Conservation (phyloP, 139 green algal genomes). For the Protoeuglena noctilucae region DNA sequence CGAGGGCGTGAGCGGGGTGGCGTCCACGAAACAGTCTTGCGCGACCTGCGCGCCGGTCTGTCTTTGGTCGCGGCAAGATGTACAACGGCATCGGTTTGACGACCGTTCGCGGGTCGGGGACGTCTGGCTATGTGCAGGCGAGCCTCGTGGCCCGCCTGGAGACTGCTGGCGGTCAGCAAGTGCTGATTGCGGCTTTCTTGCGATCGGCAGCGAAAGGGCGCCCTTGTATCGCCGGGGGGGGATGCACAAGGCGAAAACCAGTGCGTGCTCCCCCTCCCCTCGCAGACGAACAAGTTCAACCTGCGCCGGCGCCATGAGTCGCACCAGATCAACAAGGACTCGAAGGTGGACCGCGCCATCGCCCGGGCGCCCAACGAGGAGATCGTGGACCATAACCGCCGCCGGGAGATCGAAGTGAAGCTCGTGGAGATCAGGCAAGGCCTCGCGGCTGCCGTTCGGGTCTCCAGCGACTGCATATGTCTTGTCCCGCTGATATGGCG, state of each 20-base stretch:
- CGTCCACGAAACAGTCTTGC: no score
- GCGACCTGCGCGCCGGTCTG: no score
- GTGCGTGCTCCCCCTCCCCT: no score
- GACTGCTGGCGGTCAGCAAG: no score
- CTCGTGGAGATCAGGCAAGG: constrained; percentile 54
- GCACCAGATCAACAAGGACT: constrained; percentile 6
- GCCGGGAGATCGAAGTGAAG: constrained; percentile 83
- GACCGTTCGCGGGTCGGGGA: constrained; percentile 74
- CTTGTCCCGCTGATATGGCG: constrained; percentile 11
- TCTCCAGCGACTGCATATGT: no score
- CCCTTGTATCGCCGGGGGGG: no score
- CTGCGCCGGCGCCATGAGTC: constrained; percentile 19
- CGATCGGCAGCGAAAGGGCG: no score
- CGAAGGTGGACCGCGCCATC: constrained; percentile 2
- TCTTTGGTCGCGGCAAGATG: constrained; percentile 24
- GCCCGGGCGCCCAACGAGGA: constrained; percentile 44
- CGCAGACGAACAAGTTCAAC: constrained; percentile 86
- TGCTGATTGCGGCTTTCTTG: no score
- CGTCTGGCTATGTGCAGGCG: constrained; percentile 86
- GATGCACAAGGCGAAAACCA: no score
- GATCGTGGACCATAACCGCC: constrained; percentile 85
- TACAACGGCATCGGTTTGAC: constrained; percentile 91
- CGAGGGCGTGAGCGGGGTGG: no score
- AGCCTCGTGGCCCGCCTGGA: no score
- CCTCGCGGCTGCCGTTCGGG: no score